A percentile compares a stretch with the other conserved stretches of the same genome.
Conservation (phyloP, 2,329 filamentous ascomycete species). For the Alternaria gaisen region DNA sequence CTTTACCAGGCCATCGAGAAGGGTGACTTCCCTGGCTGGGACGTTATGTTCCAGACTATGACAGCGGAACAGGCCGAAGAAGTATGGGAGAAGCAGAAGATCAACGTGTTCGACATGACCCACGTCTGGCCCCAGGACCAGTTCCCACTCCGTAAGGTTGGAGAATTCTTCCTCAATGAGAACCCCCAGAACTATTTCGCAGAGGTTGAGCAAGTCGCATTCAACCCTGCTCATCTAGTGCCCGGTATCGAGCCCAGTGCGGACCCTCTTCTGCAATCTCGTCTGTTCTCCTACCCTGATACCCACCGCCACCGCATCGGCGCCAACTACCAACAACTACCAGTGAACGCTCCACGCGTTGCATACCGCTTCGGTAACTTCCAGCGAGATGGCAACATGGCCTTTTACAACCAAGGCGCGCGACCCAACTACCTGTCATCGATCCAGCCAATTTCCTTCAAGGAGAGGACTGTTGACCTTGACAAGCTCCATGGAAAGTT, state of each 20-base stretch:
- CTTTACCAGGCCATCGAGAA: constrained; percentile 62
- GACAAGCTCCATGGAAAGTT: constrained; percentile 62
- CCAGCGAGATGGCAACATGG: constrained; percentile 77
- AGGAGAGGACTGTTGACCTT: constrained; percentile 56
- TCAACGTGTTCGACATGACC: constrained; percentile 65
- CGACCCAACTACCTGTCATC: constrained; percentile 66
- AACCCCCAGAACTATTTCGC: constrained; percentile 69
- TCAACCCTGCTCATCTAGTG: constrained; percentile 72
- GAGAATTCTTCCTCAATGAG: constrained; percentile 63
- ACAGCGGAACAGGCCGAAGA: constrained; percentile 62
- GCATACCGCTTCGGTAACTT: constrained; percentile 69
- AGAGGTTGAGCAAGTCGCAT: constrained; percentile 75
- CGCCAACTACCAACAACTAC: constrained; percentile 67
- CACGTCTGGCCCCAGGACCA: constrained; percentile 64
- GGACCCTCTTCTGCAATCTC: constrained; percentile 74
- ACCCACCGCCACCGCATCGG: constrained; percentile 67
- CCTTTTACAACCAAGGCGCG: constrained; percentile 70
- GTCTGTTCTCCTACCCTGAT: constrained; percentile 76
- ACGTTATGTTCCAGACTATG: constrained; percentile 62
- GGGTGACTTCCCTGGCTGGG: constrained; percentile 63
- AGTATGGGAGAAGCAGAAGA: constrained; percentile 61
- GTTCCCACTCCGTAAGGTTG: constrained; percentile 63
- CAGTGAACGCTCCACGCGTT: constrained; percentile 62
- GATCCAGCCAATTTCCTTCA: constrained; percentile 62
- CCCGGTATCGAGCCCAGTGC: constrained; percentile 74